Percentiles rank a stretch among this genome's conserved stretches.
These are phyloP conservation scores for Scolecobasidium constrictum DNA, from an alignment of 2,329 filamentous ascomycete species.

Conservation along the genomic window DNA sequence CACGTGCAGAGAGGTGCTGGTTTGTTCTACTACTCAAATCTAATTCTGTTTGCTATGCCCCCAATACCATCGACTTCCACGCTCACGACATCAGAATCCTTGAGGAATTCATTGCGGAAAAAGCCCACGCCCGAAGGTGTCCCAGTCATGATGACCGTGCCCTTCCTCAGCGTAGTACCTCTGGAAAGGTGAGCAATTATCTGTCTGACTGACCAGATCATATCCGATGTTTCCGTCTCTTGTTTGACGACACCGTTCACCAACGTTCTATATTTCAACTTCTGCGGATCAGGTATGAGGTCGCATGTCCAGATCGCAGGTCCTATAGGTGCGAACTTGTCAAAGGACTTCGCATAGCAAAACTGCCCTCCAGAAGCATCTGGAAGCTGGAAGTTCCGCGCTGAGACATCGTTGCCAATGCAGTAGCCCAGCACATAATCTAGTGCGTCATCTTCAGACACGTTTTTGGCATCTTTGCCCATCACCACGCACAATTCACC, in stretches of 20 bases:
- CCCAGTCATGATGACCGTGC: slow-evolving; percentile 40
- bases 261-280: slow-evolving; percentile 24
- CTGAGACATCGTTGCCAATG: slow-evolving; percentile 67
- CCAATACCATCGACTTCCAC: slow-evolving; percentile 45
- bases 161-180: slow-evolving; percentile 34
- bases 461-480: slow-evolving; percentile 7
- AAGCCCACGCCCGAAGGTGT: slow-evolving; percentile 31
- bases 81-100: slow-evolving; percentile 59
- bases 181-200: slow-evolving; percentile 33
- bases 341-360: slow-evolving; percentile 33
- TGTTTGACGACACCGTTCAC: slow-evolving; percentile 36
- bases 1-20: too few relatives aligned
- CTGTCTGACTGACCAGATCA: slow-evolving; percentile 32
- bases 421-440: slow-evolving; percentile 64
- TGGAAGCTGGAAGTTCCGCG: slow-evolving; percentile 50
- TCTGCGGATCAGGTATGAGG: slow-evolving; percentile 22
- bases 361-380: slow-evolving; percentile 17
- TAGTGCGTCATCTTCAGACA: slow-evolving; percentile 36
- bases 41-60: neutral
- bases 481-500: slow-evolving; percentile 8
- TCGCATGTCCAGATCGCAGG: slow-evolving; percentile 24
- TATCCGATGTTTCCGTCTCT: slow-evolving; percentile 30
- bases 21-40: slow-evolving; percentile 3
- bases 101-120: slow-evolving; percentile 47
- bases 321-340: slow-evolving; percentile 33